Base-by-base conservation (phyloP, 1,284 basidiomycete genomes). In the Melampsora americana region DNA sequence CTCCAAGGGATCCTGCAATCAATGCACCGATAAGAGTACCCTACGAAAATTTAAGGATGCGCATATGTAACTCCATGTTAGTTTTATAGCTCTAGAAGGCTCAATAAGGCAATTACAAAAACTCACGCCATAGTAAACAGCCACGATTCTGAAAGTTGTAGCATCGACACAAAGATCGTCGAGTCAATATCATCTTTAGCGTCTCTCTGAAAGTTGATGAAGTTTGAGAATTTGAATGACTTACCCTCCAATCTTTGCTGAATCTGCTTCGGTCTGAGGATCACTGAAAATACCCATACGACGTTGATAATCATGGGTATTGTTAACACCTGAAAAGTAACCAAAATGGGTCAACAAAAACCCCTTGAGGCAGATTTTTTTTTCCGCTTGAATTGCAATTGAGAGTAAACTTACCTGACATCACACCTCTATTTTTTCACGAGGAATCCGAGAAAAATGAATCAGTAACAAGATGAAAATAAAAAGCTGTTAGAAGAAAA, bases 1-100 rank as follows among this genome's bases (percentile, higher is more conserved):
- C 81, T 44, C 80, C 81, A 6, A 81, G 44, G 44, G 72, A 78
- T 18, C 81, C 81, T 12, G 80, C 75, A 14, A 78, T 66, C 30
- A 82, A 66, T 16, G 79, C 79, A 11, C 82, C 82, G 20, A 83
- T 71, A 0, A 83, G 77, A 0, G 81, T 79, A 16, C 82, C 82
- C 12, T 79, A 76, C 0, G 48, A 80, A 80, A 78, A 81, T 56
- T 56, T 14, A n/a, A 7, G 82, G 48, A 82, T 78, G 9, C 77
- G 72, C 16, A 80, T 79, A 68, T 79, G 12, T 28, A 59, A 5
- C 16, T 26, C 35, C 26, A 39, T 56, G 18, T 28, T n/a, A 26
- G 53, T 14, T 5, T 23, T 18, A 7, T 56, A 23, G 5, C 12
- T 23, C 28, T 56, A 6, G 9, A 12, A 62, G 32, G 28, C 26